Conservation (phyloP, 306 rosid species). For the Pterocarpus santalinus region DNA sequence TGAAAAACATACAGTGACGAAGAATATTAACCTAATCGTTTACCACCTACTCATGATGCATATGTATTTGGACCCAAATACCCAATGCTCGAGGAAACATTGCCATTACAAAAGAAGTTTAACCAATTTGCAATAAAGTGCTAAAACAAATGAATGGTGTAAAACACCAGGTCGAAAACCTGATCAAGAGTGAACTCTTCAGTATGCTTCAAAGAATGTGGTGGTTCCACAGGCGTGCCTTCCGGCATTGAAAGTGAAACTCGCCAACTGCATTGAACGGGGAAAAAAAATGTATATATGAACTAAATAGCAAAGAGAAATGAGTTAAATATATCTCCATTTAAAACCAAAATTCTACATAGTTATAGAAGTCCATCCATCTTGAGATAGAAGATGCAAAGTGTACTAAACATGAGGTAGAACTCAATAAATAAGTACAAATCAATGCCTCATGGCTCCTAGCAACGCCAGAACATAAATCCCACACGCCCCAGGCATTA, state of each 20-base stretch:
- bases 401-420: background rate
- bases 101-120: slow-evolving; percentile 7
- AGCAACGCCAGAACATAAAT: background rate
- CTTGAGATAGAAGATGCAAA: slow-evolving; percentile 32
- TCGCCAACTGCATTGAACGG: slow-evolving; percentile 77
- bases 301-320: slow-evolving; percentile 26
- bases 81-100: slow-evolving; percentile 16
- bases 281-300: background rate
- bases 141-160: slow-evolving; percentile 30
- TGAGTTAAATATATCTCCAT: background rate
- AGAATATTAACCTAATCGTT: slow-evolving; percentile 19
- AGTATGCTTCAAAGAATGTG: slow-evolving; percentile 72
- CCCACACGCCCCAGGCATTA: slow-evolving; percentile 21
- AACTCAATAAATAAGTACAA: background rate
- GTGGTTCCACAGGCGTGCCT: slow-evolving; percentile 63
- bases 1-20: slow-evolving; percentile 27
- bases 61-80: slow-evolving; percentile 24
- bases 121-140: slow-evolving; percentile 18
- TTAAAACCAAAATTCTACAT: slow-evolving; percentile 35
- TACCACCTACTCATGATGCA: slow-evolving; percentile 21
- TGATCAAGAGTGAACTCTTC: slow-evolving; percentile 80
- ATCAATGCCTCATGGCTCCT: background rate
- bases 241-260: slow-evolving; percentile 74
- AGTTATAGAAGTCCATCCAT: slow-evolving; percentile 8
- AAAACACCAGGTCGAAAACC: slow-evolving; percentile 59